Evolutionary conservation across 2,329 filamentous ascomycete genomes (phyloP).

Genomic region (Ascochyta rabiei): DNA sequence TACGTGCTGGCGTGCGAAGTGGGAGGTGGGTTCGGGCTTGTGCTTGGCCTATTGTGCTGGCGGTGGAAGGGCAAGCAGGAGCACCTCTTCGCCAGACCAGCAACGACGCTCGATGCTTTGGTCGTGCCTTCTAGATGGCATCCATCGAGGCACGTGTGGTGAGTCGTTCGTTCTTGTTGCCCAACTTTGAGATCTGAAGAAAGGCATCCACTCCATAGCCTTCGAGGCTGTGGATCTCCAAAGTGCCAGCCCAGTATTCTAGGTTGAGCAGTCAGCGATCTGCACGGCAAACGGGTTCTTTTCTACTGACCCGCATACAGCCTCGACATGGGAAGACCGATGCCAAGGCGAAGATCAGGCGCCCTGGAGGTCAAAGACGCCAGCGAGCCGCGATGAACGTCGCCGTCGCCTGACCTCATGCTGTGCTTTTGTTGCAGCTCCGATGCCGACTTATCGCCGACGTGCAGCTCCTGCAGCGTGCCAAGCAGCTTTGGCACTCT

Average conservation of each 20-base stretch:
- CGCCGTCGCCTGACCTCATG: slow-evolving; percentile 29
- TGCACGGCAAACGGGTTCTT: background rate
- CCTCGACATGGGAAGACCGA: slow-evolving; percentile 90
- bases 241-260: slow-evolving; percentile 94
- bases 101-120: background rate
- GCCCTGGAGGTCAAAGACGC: slow-evolving; percentile 80
- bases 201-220: slow-evolving; percentile 97
- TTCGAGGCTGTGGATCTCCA: slow-evolving; percentile 90
- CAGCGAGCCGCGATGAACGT: slow-evolving; percentile 66
- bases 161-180: slow-evolving; percentile 97
- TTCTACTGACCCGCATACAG: slow-evolving; percentile 71
- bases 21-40: too few species aligned
- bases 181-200: slow-evolving; percentile 91
- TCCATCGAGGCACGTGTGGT: slow-evolving; percentile 63
- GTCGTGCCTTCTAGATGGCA: slow-evolving; percentile 45
- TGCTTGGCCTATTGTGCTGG: background rate
- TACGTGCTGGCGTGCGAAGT: background rate
- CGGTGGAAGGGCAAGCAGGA: background rate
- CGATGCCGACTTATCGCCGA: slow-evolving; percentile 27
- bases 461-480: slow-evolving; percentile 83
- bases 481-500: slow-evolving; percentile 90
- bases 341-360: slow-evolving; percentile 85
- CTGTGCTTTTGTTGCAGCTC: slow-evolving; percentile 26
- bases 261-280: background rate
- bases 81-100: background rate